phyloP scores from a whole-genome alignment of 1,284 basidiomycete genomes.

The Marasmius tenuissimus region DNA sequence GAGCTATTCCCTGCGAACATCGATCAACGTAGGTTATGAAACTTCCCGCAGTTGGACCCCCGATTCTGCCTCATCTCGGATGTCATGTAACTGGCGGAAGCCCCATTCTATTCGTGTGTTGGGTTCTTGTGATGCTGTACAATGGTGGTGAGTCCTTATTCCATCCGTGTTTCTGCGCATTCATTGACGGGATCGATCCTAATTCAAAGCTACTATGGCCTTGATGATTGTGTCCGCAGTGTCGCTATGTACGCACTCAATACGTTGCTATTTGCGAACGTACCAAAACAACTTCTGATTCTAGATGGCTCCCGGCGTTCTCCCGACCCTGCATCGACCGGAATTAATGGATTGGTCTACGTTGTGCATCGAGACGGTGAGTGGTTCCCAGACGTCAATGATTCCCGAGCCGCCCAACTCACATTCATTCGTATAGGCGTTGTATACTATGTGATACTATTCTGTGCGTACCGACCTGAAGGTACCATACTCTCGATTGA shows the following conservation, averaged over 20 bases:
- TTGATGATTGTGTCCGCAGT: constrained; percentile 3
- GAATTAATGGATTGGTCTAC: neutral
- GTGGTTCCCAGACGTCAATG: neutral
- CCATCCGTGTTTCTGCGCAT: neutral
- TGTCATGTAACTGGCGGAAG: constrained; percentile 3
- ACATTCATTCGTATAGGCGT: neutral
- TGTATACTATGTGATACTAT: constrained; percentile 8
- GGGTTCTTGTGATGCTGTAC: constrained; percentile 9
- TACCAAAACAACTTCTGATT: neutral
- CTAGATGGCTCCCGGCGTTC: neutral
- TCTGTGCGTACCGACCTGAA: neutral
- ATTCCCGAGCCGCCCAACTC: neutral
- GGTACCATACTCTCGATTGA: neutral
- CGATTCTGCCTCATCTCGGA: neutral
- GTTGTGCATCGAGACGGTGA: constrained; percentile 5
- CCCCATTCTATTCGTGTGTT: constrained; percentile 5
- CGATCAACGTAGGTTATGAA: neutral
- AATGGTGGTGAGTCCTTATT: constrained; percentile 1
- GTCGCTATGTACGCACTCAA: constrained; percentile 1
- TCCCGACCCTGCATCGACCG: neutral
- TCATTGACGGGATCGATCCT: neutral
- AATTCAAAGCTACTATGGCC: constrained; percentile 3
- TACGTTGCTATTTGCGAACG: neutral
- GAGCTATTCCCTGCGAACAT: neutral
- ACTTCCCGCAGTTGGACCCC: neutral